Conservation (phyloP, 345 rosid genomes). For the Gynandropsis gynandra region DNA sequence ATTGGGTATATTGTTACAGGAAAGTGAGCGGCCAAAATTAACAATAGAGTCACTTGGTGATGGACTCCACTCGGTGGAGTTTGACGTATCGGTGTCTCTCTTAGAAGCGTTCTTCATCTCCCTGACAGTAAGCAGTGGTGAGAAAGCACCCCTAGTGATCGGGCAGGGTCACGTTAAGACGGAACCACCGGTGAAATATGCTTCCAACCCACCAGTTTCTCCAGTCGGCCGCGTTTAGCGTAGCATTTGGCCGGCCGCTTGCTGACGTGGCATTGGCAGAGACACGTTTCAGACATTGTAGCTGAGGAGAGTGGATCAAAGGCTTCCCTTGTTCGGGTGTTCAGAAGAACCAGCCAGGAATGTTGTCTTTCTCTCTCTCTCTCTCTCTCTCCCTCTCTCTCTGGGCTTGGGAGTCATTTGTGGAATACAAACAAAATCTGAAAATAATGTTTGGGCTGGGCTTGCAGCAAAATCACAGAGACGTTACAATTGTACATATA, state of each 20-base stretch:
- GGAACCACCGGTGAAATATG: slow-evolving; percentile 37
- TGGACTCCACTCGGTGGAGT: slow-evolving; percentile 62
- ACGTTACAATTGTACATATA: too few relatives aligned
- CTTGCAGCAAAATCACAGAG: too few relatives aligned
- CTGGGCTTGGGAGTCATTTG: too few relatives aligned
- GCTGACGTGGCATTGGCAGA: not conserved
- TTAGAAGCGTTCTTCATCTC: slow-evolving; percentile 70
- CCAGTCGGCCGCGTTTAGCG: slow-evolving; percentile 71
- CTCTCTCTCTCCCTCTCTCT: too few relatives aligned
- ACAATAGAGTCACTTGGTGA: slow-evolving; percentile 42
- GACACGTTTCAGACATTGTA: not conserved
- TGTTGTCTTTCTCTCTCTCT: too few relatives aligned
- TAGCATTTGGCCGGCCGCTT: too few relatives aligned
- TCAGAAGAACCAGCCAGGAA: too few relatives aligned
- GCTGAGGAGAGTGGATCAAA: not conserved
- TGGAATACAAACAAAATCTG: too few relatives aligned
- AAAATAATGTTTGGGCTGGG: too few relatives aligned
- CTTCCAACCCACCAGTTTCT: slow-evolving; percentile 69
- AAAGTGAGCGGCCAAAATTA: slow-evolving; percentile 37
- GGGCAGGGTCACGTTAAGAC: slow-evolving; percentile 22
- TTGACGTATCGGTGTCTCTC: slow-evolving; percentile 44
- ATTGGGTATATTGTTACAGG: slow-evolving; percentile 25
- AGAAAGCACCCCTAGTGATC: slow-evolving; percentile 18
- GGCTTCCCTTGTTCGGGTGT: too few relatives aligned
- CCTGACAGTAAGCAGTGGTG: slow-evolving; percentile 37